Percentiles rank a stretch among this genome's conserved stretches.
Evolutionary conservation across 2,329 filamentous ascomycete species (phyloP).

Genomic region (Apiospora rasikravindrae): DNA sequence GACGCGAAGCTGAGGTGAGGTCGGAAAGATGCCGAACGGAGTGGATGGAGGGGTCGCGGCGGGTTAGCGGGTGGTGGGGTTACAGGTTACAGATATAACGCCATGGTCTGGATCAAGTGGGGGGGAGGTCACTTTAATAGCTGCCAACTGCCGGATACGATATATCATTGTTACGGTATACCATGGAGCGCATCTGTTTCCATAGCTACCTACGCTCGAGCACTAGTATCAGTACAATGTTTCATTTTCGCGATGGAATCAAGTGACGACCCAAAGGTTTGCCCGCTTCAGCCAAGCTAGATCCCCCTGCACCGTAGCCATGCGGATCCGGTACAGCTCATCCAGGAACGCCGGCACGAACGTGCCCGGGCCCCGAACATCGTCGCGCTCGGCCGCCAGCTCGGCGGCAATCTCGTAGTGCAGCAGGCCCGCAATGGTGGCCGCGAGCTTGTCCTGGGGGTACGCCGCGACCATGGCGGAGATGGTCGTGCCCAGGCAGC

Average conservation of each 20-base stretch:
- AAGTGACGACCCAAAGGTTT: slow-evolving; percentile 48
- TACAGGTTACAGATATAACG: neutral
- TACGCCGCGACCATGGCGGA: slow-evolving; percentile 75
- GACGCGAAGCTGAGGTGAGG: neutral
- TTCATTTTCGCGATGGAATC: neutral
- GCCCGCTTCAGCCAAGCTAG: slow-evolving; percentile 57
- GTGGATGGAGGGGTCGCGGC: neutral
- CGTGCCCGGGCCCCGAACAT: slow-evolving; percentile 80
- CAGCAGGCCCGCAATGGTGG: slow-evolving; percentile 73
- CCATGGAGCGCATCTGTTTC: neutral
- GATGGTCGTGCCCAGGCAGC: slow-evolving; percentile 81
- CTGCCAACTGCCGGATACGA: neutral
- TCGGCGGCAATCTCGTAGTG: slow-evolving; percentile 80
- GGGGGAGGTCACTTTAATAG: neutral
- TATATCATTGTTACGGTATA: neutral
- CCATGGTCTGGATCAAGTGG: neutral
- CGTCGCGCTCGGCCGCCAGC: slow-evolving; percentile 63
- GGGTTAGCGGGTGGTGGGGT: neutral
- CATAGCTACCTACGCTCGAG: neutral
- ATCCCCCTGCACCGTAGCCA: slow-evolving; percentile 53
- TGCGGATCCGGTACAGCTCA: slow-evolving; percentile 60
- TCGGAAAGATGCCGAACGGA: neutral
- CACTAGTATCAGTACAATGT: neutral
- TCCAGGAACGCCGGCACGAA: slow-evolving; percentile 89
- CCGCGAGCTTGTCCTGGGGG: slow-evolving; percentile 68